Conservation (phyloP, 306 rosid species). For the Herpetospermum pedunculosum region DNA sequence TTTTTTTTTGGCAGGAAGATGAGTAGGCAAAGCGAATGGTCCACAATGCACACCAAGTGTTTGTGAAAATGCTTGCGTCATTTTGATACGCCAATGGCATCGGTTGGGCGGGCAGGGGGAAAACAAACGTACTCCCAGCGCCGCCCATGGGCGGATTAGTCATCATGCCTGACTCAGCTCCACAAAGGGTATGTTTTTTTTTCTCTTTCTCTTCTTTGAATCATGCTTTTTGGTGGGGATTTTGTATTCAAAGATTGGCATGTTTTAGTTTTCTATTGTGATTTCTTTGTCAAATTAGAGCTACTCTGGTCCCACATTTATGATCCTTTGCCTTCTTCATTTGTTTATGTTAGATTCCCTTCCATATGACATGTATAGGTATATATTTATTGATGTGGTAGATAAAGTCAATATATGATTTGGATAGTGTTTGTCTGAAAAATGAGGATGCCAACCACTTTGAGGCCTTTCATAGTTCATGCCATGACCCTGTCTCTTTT, state of each 20-base stretch:
- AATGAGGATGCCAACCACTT: background rate
- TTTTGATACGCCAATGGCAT: background rate
- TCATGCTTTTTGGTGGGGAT: background rate
- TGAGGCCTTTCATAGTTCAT: background rate
- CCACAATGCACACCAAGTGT: conserved; percentile 2
- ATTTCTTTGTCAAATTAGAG: conserved; percentile 22
- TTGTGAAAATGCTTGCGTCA: conserved; percentile 4
- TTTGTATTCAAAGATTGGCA: background rate
- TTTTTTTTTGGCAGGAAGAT: background rate
- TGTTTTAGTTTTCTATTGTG: background rate
- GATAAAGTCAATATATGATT: conserved; percentile 7
- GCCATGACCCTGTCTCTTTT: background rate
- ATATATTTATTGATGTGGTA: background rate
- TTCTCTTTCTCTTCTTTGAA: background rate
- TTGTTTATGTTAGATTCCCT: conserved; percentile 11
- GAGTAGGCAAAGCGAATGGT: background rate
- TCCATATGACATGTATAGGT: background rate
- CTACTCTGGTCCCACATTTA: conserved; percentile 6
- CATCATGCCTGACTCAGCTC: conserved; percentile 35
- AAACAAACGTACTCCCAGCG: background rate
- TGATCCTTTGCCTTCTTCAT: background rate
- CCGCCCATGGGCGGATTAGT: conserved; percentile 27
- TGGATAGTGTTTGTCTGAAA: conserved; percentile 1
- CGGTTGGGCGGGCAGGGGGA: background rate
- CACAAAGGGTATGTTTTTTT: conserved; percentile 13